A percentile compares a stretch with the other conserved stretches of the same genome.
Evolutionary conservation across 2,329 filamentous ascomycete genomes (phyloP).

Genomic region (Fusarium papillatum): DNA sequence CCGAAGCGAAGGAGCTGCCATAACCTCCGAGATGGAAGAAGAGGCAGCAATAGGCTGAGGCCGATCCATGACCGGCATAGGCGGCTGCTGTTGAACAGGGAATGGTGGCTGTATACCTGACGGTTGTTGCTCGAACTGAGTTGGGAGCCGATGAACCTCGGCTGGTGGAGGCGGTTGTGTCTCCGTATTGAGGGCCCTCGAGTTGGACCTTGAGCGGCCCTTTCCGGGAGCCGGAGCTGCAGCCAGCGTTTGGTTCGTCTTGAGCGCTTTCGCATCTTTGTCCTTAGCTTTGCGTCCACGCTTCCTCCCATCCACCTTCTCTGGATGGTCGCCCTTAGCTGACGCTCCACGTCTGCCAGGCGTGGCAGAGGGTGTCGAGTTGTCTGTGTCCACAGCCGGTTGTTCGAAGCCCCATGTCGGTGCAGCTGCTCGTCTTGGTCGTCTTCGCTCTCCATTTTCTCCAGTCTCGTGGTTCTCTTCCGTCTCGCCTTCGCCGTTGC

Average conservation of each 20-base stretch:
- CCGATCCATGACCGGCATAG: slow-evolving; percentile 50
- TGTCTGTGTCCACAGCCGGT: slow-evolving; percentile 71
- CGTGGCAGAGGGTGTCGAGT: slow-evolving; percentile 68
- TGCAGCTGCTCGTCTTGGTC: slow-evolving; percentile 75
- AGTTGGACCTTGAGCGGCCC: slow-evolving; percentile 68
- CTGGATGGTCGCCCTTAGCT: slow-evolving; percentile 58
- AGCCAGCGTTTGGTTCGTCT: slow-evolving; percentile 59
- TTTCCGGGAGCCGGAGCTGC: slow-evolving; percentile 60
- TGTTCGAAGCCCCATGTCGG: slow-evolving; percentile 80
- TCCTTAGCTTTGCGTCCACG: slow-evolving; percentile 56
- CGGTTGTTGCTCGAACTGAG: slow-evolving; percentile 59
- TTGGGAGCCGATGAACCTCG: slow-evolving; percentile 56
- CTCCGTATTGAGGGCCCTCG: slow-evolving; percentile 63
- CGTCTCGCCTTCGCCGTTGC: slow-evolving; percentile 69
- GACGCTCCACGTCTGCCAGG: slow-evolving; percentile 64
- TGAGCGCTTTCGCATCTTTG: slow-evolving; percentile 57
- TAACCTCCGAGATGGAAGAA: slow-evolving; percentile 63
- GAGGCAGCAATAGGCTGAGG: slow-evolving; percentile 50
- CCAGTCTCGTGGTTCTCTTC: slow-evolving; percentile 69
- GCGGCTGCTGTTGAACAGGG: slow-evolving; percentile 47
- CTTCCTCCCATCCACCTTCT: slow-evolving; percentile 60
- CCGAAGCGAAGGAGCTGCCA: slow-evolving; percentile 68
- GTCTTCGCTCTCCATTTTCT: slow-evolving; percentile 71
- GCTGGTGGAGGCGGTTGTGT: slow-evolving; percentile 52
- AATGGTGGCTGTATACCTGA: slow-evolving; percentile 59